These are phyloP conservation scores for Atalantia buxifolia DNA, from an alignment of 345 rosid species.

Conservation along the genomic window DNA sequence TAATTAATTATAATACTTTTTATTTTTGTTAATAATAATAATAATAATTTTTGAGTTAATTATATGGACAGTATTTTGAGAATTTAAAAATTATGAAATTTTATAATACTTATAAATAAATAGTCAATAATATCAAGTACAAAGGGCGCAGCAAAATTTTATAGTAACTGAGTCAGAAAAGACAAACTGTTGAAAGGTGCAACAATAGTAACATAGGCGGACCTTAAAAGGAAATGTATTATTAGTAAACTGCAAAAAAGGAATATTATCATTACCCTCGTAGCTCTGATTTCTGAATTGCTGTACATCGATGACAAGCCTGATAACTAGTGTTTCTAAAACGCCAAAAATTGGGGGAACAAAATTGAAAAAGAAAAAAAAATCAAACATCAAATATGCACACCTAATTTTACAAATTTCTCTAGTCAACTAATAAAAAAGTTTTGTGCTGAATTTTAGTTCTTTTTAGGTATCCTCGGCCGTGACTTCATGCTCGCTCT, in stretches of 20 bases:
- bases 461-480: conserved; percentile 44
- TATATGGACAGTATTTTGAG: no score
- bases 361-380: neutral
- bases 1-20: no score
- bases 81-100: no score
- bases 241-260: neutral
- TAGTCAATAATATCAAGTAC: no score
- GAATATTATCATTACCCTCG: neutral
- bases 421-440: conserved; percentile 3
- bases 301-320: conserved; percentile 8
- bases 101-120: no score
- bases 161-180: no score
- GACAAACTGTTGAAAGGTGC: no score
- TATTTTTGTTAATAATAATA: no score
- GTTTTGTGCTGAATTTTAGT: conserved; percentile 16
- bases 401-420: conserved; percentile 15
- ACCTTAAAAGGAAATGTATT: neutral
- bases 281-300: neutral
- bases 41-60: no score
- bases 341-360: neutral
- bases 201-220: no score
- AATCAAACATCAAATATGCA: neutral
- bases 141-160: no score
- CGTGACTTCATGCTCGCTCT: conserved; percentile 82
- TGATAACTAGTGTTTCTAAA: neutral